These are phyloP conservation scores for Aurantiochytrium sp. DNA, from an alignment of 108 stramenopile species.

Conservation along the genomic window DNA sequence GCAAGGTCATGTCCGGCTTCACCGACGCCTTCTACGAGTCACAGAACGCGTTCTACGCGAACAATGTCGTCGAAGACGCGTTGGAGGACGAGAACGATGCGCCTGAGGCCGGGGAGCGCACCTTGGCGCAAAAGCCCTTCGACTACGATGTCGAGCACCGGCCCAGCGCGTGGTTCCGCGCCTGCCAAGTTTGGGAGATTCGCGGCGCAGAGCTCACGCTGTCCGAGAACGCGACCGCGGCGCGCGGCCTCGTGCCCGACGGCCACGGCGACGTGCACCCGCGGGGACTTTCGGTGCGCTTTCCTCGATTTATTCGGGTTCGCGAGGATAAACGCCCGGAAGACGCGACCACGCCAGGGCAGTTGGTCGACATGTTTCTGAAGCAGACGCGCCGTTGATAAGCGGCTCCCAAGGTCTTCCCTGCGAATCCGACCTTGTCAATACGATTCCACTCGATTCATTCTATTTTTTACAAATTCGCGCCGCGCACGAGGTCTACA, in stretches of 20 bases:
- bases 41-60: slow-evolving; percentile 64
- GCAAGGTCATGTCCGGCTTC: slow-evolving; percentile 98
- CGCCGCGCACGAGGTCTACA: no score
- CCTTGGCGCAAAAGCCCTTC: slow-evolving; percentile 69
- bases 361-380: slow-evolving; percentile 89
- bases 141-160: slow-evolving; percentile 70
- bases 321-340: slow-evolving; percentile 94
- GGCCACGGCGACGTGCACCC: not conserved
- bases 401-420: no score
- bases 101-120: not conserved
- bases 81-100: slow-evolving; percentile 39
- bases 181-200: slow-evolving; percentile 94
- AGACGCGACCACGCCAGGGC: slow-evolving; percentile 87
- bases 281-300: slow-evolving; percentile 85
- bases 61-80: slow-evolving; percentile 50
- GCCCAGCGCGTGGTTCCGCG: slow-evolving; percentile 76
- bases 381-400: slow-evolving; percentile 53
- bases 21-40: slow-evolving; percentile 81
- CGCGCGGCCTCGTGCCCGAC: slow-evolving; percentile 68
- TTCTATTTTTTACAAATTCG: no score
- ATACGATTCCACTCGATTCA: no score
- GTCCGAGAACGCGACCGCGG: slow-evolving; percentile 78
- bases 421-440: no score
- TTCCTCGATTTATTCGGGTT: slow-evolving; percentile 92
- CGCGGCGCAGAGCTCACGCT: slow-evolving; percentile 92